Base-by-base conservation (phyloP, 352 stramenopile species). In the Nannochloropsis limnetica region DNA sequence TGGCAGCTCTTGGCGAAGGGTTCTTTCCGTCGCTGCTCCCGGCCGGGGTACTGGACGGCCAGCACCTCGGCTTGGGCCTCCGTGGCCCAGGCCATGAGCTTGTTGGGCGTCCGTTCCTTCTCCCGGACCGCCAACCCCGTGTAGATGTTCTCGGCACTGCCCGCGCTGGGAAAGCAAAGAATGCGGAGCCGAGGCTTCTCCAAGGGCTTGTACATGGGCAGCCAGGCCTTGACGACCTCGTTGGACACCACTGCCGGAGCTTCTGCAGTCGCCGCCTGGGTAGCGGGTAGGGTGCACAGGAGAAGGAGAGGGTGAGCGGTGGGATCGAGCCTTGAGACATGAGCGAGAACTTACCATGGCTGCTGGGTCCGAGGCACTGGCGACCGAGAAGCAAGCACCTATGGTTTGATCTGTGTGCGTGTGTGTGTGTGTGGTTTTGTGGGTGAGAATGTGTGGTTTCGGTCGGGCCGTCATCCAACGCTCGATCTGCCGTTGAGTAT, bases 11-110 rank as follows among this genome's bases (percentile, higher is more conserved):
- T 74, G 11, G 11, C 25, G 22, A 74, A 74, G n/a, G 61, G 61
- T 20, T 74, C 61, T 74, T 74, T 74, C 20, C 61, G 61, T 74
- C 61, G 61, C 61, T 74, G 61, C n/a, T 74, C 61, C n/a, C 61
- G 61, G 22, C 61, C 61, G n/a, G 61, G 61, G 25, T 74, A 74
- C 25, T 74, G 61, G 25, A 74, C 25, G n/a, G 61, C 61, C 11
- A 74, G 11, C n/a, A 74, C 25, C 61, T 74, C 61, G n/a, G 61
- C 61, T 74, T 29, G 61, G 11, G 61, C 61, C 2, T 74, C 61
- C 20, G 15, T 22, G n/a, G 61, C 61, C 61, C 61, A 74, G 22
- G 61, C n/a, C n/a, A 74, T 29, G n/a, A 74, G 25, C 61, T 74
- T 74, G 61, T 74, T 74, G n/a, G 61, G 61, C 25, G n/a, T 29